phyloP scores from a whole-genome alignment of 805 yeast species.

The Yarrowia phangngaensis region DNA sequence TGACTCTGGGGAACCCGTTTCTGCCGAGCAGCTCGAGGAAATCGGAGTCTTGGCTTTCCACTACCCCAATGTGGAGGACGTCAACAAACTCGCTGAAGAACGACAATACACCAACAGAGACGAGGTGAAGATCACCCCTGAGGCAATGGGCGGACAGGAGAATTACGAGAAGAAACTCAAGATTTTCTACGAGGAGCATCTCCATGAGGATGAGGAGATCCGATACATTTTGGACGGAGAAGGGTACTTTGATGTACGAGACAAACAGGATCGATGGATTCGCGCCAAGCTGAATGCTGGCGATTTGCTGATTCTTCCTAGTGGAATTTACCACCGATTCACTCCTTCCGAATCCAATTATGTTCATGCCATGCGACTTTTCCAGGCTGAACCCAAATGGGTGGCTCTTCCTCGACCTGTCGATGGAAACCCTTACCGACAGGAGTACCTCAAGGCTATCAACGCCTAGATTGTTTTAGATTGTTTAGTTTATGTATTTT shows the following conservation, averaged over 20 bases:
- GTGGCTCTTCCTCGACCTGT: conserved; percentile 72
- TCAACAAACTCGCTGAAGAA: conserved; percentile 62
- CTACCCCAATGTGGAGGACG: conserved; percentile 49
- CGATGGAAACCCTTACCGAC: conserved; percentile 47
- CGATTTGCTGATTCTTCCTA: conserved; percentile 67
- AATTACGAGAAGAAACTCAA: conserved; percentile 62
- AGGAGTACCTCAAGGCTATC: conserved; percentile 45
- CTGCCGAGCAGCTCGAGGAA: conserved; percentile 47
- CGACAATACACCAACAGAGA: conserved; percentile 81
- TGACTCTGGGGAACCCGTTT: conserved; percentile 60
- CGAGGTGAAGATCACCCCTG: conserved; percentile 55
- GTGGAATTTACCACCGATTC: conserved; percentile 92
- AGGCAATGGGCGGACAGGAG: conserved; percentile 59
- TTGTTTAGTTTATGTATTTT: too few relatives aligned
- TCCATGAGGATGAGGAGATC: conserved; percentile 96
- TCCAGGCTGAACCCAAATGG: conserved; percentile 97
- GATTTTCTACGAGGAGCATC: conserved; percentile 74
- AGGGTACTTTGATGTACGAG: conserved; percentile 88
- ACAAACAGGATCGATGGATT: conserved; percentile 65
- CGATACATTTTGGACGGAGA: conserved; percentile 84
- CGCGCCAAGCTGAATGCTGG: conserved; percentile 59
- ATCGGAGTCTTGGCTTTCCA: conserved; percentile 68
- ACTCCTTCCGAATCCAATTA: conserved; percentile 62
- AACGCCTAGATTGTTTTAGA: too few relatives aligned
- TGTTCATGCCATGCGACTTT: conserved; percentile 75